These are phyloP conservation scores for Phytophthora meadii DNA, from an alignment of 352 stramenopile genomes.

Conservation along the genomic window DNA sequence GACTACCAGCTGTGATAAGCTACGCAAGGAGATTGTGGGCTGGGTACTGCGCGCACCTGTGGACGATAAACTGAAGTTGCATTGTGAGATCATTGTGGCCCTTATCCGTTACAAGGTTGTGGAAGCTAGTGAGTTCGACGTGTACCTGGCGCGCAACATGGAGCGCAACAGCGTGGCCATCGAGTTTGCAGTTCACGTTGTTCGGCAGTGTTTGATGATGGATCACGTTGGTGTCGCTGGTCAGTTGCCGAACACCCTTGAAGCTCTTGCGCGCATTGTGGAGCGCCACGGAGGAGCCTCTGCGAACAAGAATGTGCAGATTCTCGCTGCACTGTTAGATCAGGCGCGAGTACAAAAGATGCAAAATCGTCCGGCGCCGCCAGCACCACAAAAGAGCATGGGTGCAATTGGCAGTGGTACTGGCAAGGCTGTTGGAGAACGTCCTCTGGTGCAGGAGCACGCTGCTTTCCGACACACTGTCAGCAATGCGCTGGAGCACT, in stretches of 20 bases:
- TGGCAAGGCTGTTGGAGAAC: conserved; percentile 39
- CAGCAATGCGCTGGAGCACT: conserved; percentile 96
- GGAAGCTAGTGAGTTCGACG: conserved; percentile 93
- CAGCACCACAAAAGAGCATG: conserved; percentile 50
- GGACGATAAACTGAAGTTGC: conserved; percentile 95
- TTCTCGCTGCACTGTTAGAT: conserved; percentile 79
- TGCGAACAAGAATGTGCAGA: conserved; percentile 89
- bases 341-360: conserved; percentile 74
- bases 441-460: conserved; percentile 70
- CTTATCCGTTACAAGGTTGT: conserved; percentile 96
- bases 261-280: conserved; percentile 88
- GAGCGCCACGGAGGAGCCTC: conserved; percentile 76
- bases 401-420: conserved; percentile 66
- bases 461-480: conserved; percentile 87
- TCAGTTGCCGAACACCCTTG: conserved; percentile 94
- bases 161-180: conserved; percentile 95
- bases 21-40: conserved; percentile 94
- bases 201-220: conserved; percentile 92
- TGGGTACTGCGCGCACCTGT: conserved; percentile 95
- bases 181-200: conserved; percentile 97
- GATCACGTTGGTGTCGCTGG: conserved; percentile 92
- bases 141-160: conserved; percentile 95
- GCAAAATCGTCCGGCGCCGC: conserved; percentile 30
- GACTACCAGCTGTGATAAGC: conserved; percentile 91
- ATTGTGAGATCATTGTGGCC: conserved; percentile 96